phyloP scores from a whole-genome alignment of 257 asterid species.

The Nicotiana knightiana region DNA sequence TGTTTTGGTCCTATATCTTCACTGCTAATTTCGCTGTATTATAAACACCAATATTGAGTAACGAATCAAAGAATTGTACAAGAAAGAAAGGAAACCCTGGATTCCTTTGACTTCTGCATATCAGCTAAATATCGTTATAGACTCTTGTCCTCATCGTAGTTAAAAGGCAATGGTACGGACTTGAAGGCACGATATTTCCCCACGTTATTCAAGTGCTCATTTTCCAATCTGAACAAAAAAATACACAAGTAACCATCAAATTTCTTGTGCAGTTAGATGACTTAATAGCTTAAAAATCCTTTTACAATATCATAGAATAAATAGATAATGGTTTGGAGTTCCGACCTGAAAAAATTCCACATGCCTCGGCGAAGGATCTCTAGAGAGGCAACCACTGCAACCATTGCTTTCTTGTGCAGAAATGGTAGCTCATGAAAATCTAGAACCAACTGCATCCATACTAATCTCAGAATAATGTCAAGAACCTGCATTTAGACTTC shows the following conservation, averaged over 20 bases:
- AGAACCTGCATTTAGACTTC: slow-evolving; percentile 38
- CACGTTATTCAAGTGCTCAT: slow-evolving; percentile 78
- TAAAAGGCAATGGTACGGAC: slow-evolving; percentile 74
- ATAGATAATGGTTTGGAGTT: not conserved
- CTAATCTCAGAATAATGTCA: slow-evolving; percentile 64
- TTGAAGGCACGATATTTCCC: slow-evolving; percentile 73
- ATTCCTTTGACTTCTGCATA: not conserved
- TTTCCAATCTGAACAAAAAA: slow-evolving; percentile 51
- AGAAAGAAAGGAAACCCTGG: not conserved
- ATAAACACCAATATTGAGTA: not conserved
- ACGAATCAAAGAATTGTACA: not conserved
- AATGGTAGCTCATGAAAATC: slow-evolving; percentile 40
- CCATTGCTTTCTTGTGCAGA: slow-evolving; percentile 53
- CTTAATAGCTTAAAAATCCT: too few relatives aligned
- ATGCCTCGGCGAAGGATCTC: slow-evolving; percentile 84
- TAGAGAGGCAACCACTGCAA: slow-evolving; percentile 58
- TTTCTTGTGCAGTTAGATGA: too few relatives aligned
- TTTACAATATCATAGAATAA: too few relatives aligned
- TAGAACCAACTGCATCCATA: slow-evolving; percentile 85
- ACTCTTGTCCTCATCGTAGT: slow-evolving; percentile 53
- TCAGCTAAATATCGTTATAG: not conserved
- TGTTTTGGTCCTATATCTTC: not conserved
- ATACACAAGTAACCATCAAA: too few relatives aligned
- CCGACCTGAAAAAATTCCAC: slow-evolving; percentile 89
- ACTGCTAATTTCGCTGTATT: not conserved